Conservation (phyloP, 805 yeast species). For the Lachancea sp. region DNA sequence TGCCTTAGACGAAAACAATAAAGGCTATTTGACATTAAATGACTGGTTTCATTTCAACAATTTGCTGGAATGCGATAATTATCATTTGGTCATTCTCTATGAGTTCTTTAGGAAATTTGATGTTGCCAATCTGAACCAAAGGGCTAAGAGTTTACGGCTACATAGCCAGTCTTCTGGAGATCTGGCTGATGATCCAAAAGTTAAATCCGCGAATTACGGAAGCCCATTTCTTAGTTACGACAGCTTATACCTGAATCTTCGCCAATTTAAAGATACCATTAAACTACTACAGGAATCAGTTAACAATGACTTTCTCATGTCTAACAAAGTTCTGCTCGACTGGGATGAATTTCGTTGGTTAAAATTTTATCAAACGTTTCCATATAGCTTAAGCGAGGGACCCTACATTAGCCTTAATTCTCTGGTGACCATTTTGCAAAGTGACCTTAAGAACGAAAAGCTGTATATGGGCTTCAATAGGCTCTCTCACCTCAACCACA, state of each 20-base stretch:
- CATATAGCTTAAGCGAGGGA: constrained; percentile 17
- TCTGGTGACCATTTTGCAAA: constrained; percentile 37
- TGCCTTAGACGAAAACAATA: constrained; percentile 65
- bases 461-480: constrained; percentile 30
- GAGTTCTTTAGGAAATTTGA: constrained; percentile 48
- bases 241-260: constrained; percentile 28
- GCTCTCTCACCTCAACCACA: constrained; percentile 28
- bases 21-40: constrained; percentile 58
- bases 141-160: constrained; percentile 3
- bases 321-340: constrained; percentile 27
- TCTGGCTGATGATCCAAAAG: constrained; percentile 18
- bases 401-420: constrained; percentile 35
- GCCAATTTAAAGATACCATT: constrained; percentile 32
- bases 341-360: constrained; percentile 33
- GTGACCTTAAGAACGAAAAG: constrained; percentile 36
- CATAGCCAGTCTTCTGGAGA: constrained; percentile 2
- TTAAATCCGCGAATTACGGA: constrained; percentile 35
- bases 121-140: constrained; percentile 17
- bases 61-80: constrained; percentile 42
- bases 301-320: constrained; percentile 24
- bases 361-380: constrained; percentile 24
- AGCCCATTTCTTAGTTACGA: constrained; percentile 36
- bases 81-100: constrained; percentile 47
- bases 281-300: constrained; percentile 31
- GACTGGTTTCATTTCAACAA: constrained; percentile 75